Base-by-base conservation (phyloP, 805 yeast species). In the Sungouiozyma intestinalis region DNA sequence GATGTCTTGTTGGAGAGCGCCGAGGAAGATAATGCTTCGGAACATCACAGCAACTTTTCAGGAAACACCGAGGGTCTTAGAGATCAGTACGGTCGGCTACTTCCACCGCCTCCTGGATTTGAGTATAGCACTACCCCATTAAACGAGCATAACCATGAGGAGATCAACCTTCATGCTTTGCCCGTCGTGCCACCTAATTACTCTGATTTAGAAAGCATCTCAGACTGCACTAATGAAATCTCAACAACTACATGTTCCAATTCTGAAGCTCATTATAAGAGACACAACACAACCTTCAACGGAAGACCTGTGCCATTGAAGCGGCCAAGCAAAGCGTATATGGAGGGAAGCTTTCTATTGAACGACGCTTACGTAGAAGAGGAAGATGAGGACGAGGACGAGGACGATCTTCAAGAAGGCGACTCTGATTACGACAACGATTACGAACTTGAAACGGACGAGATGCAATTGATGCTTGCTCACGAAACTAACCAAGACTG, bases 1-100 rank as follows among this genome's bases (percentile, higher is more conserved):
- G 95, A 88, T 57, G 77, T 87, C 3, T 62, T 90, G 41, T 64
- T 90, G 21, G 95, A 83, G 53, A 63, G 80, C 38, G 56, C 63
- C 49, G 74, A 72, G 11, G 74, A 71, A 34, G 81, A 76, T 42
- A 79, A 74, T n/a, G 54, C 45, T 13, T 44, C 53, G 4, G 64
- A 60, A 16, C 36, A 9, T 9, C 4, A 35, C 18, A 50, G 52
- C 15, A 55, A 55, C 2, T 59, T 60, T 3, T 43, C 53, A 6
- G 58, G 52, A 16, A 54, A 52, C 32, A 57, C 50, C 24, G 57
- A 39, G n/a, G 44, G 43, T 5, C 40, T 48, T 13, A 32, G 49
- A 32, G 49, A 48, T 33, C 53, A 48, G 32, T 57, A 49, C 40
- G 68, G 53, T 20, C 56, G 45, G 45, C 38, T 54, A 36, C 47